phyloP scores from a whole-genome alignment of 441 rosid genomes.

The Croton setiger region DNA sequence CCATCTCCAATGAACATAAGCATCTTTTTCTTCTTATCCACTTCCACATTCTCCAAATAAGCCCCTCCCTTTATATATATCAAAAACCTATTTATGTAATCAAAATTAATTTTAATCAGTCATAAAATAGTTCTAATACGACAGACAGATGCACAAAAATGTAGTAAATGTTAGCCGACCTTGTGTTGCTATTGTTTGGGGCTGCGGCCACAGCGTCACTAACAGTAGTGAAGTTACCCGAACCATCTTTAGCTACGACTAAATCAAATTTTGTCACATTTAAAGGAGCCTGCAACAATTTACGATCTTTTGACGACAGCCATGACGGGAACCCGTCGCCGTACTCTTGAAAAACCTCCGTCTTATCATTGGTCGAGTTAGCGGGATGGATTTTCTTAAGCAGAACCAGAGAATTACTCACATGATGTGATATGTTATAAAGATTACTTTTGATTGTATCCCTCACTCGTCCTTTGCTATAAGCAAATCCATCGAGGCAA shows the following conservation, averaged over 20 bases:
- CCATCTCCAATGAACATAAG: constrained; percentile 51
- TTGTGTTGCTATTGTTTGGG: constrained; percentile 32
- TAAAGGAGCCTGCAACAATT: constrained; percentile 31
- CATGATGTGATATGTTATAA: constrained; percentile 32
- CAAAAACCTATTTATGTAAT: constrained; percentile 36
- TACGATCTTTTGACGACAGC: constrained; percentile 24
- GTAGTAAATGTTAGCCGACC: constrained; percentile 10
- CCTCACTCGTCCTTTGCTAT: constrained; percentile 22
- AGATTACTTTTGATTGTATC: constrained; percentile 19
- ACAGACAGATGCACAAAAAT: neutral
- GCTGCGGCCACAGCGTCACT: constrained; percentile 48
- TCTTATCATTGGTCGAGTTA: constrained; percentile 15
- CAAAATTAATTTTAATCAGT: no score
- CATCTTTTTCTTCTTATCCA: constrained; percentile 31
- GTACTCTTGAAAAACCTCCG: constrained; percentile 31
- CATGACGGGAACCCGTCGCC: constrained; percentile 20
- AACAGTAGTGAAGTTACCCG: constrained; percentile 41
- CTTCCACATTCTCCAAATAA: constrained; percentile 51
- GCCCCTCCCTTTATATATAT: constrained; percentile 49
- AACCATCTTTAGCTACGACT: constrained; percentile 53
- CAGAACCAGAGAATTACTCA: constrained; percentile 48
- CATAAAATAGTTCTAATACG: no score
- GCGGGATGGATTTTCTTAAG: constrained; percentile 61
- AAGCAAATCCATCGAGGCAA: constrained; percentile 47
- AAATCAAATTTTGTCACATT: constrained; percentile 38